Percentiles rank a stretch among this genome's conserved stretches.
Evolutionary conservation across 2,329 filamentous ascomycete species (phyloP).

Genomic region (Calonectria naviculata): DNA sequence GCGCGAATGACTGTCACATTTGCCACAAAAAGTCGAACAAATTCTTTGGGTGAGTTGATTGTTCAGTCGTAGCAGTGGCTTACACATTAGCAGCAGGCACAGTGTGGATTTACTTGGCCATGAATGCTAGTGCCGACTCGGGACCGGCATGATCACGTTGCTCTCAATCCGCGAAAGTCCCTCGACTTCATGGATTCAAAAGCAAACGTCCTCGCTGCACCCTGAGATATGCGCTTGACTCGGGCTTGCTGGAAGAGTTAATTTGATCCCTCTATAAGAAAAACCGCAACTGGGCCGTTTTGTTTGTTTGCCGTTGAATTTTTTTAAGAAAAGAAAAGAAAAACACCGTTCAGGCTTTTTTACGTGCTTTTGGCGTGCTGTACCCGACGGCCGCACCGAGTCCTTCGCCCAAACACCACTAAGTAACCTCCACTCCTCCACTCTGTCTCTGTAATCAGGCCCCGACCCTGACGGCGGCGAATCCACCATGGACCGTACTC

Average conservation of each 20-base stretch:
- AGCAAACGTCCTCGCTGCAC: not conserved
- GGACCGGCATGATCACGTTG: slow-evolving; percentile 9
- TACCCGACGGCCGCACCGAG: not conserved
- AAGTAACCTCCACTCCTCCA: slow-evolving; percentile 25
- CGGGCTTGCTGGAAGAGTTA: not conserved
- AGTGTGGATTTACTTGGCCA: not conserved
- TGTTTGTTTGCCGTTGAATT: not conserved
- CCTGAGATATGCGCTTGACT: not conserved
- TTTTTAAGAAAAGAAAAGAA: not conserved
- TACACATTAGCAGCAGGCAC: not conserved
- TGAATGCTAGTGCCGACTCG: not conserved
- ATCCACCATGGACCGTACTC: slow-evolving; percentile 38
- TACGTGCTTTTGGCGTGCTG: not conserved
- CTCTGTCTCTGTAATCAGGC: slow-evolving; percentile 32
- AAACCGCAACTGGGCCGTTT: not conserved
- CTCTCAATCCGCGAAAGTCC: not conserved
- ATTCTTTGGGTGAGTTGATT: not conserved
- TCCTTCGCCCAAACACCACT: slow-evolving; percentile 8
- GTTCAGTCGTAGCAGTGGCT: not conserved
- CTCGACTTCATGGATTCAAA: not conserved
- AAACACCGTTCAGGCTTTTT: not conserved
- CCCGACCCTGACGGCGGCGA: slow-evolving; percentile 18
- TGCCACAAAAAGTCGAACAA: not conserved
- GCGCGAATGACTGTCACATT: not conserved
- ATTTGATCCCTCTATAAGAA: not conserved